Conservation (phyloP, 768 basidiomycete species). For the Boletus patriciae region DNA sequence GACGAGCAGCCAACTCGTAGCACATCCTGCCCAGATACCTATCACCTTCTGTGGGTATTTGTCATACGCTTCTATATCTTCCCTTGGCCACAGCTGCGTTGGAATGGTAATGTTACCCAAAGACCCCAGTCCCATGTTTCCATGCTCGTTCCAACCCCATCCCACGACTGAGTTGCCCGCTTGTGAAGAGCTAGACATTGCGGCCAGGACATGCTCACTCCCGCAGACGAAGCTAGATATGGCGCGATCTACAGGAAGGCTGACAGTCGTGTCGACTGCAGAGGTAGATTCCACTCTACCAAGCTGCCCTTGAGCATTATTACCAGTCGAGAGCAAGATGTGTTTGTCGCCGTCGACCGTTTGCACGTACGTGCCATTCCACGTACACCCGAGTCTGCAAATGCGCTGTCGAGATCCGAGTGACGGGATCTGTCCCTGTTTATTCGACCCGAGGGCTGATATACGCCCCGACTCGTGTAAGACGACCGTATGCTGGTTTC, state of each 20-base stretch:
- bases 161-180: constrained; percentile 57
- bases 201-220: constrained; percentile 77
- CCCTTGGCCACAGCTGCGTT: constrained; percentile 52
- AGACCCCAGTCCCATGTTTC: constrained; percentile 76
- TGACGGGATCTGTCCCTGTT: constrained; percentile 63
- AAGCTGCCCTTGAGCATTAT: constrained; percentile 62
- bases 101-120: constrained; percentile 55
- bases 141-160: constrained; percentile 99
- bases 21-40: constrained; percentile 32
- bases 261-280: constrained; percentile 6
- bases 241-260: constrained; percentile 26
- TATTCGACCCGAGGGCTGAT: constrained; percentile 63
- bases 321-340: constrained; percentile 52
- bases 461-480: constrained; percentile 47
- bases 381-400: constrained; percentile 57
- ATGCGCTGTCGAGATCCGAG: constrained; percentile 29
- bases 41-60: constrained; percentile 17
- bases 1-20: constrained; percentile 35
- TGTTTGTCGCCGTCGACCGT: constrained; percentile 14
- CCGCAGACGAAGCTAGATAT: constrained; percentile 60
- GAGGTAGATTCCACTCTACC: constrained; percentile 39
- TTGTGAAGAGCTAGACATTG: constrained; percentile 16
- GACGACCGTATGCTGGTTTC: constrained; percentile 55
- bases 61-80: constrained; percentile 2
- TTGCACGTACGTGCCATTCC: constrained; percentile 74